Evolutionary conservation across 2,329 filamentous ascomycete genomes (phyloP).

Genomic region (Xylaria sp.): DNA sequence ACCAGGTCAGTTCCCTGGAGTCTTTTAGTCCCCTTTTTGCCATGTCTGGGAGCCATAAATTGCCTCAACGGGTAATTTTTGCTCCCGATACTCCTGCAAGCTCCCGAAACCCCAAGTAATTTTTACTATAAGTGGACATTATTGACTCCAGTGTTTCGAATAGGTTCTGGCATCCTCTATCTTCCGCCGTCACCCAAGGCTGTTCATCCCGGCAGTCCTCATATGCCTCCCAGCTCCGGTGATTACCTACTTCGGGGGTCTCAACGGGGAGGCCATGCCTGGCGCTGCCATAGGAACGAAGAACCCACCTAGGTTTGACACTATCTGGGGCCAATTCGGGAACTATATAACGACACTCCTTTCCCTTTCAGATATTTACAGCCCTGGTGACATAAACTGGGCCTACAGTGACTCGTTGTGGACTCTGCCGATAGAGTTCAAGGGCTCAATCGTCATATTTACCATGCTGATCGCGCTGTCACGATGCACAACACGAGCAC

Average conservation of each 20-base stretch:
- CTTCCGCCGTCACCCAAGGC: slow-evolving; percentile 46
- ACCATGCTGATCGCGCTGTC: slow-evolving; percentile 49
- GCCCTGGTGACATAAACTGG: slow-evolving; percentile 23
- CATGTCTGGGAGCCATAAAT: no score
- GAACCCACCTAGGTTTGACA: slow-evolving; percentile 35
- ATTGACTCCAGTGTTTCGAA: no score
- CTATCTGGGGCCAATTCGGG: slow-evolving; percentile 39
- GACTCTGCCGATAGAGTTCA: slow-evolving; percentile 54
- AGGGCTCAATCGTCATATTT: slow-evolving; percentile 52
- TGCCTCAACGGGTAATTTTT: no score
- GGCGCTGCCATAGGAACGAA: slow-evolving; percentile 39
- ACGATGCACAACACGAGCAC: slow-evolving; percentile 38
- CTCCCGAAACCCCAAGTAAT: no score
- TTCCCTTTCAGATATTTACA: slow-evolving; percentile 39
- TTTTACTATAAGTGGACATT: no score
- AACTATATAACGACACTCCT: slow-evolving; percentile 35
- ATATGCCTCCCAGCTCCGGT: slow-evolving; percentile 38
- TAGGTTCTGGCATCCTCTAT: slow-evolving; percentile 46
- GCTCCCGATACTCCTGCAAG: no score
- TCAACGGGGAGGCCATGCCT: slow-evolving; percentile 34
- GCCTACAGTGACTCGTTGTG: slow-evolving; percentile 52
- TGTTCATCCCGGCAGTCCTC: slow-evolving; percentile 45
- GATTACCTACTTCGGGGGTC: slow-evolving; percentile 41
- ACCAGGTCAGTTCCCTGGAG: no score
- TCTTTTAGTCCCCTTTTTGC: no score